Conservation (phyloP, 176 grass and related monocot genomes). For the Urochloa ruziziensis region DNA sequence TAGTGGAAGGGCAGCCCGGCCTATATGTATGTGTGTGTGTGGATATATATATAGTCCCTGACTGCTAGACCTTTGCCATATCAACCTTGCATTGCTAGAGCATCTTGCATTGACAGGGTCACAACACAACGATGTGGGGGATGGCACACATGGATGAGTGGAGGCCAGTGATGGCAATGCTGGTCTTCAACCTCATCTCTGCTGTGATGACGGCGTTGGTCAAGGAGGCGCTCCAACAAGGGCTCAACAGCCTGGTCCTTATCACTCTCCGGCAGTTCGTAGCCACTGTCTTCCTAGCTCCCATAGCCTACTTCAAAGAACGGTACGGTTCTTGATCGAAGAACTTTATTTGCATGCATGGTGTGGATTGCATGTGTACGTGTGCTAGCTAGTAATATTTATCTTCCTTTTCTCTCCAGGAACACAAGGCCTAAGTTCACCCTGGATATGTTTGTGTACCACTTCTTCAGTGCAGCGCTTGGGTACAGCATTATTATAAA, state of each 20-base stretch:
- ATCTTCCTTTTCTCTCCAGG: slow-evolving; percentile 22
- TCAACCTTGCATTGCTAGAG: not conserved
- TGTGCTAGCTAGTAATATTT: too few species aligned
- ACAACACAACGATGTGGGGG: not conserved
- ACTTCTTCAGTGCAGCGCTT: slow-evolving; percentile 72
- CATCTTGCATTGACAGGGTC: not conserved
- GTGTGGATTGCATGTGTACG: not conserved
- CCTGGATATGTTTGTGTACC: slow-evolving; percentile 56
- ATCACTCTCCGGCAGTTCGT: slow-evolving; percentile 69
- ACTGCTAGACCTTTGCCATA: not conserved
- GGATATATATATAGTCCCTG: not conserved
- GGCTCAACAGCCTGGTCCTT: slow-evolving; percentile 62
- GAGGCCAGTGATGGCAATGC: slow-evolving; percentile 50
- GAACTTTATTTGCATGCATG: too few species aligned
- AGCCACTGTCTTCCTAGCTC: slow-evolving; percentile 63
- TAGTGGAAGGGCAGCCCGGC: slow-evolving; percentile 12
- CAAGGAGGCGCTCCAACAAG: slow-evolving; percentile 64
- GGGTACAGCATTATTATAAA: too few species aligned
- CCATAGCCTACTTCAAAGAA: slow-evolving; percentile 74
- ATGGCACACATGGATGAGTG: slow-evolving; percentile 23
- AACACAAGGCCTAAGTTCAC: slow-evolving; percentile 81
- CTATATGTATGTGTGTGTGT: not conserved
- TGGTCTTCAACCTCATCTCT: slow-evolving; percentile 43
- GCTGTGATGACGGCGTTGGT: slow-evolving; percentile 68
- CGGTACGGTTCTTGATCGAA: slow-evolving; percentile 38